phyloP scores from a whole-genome alignment of 164 flowering plant genomes.

The Taxillus chinensis region DNA sequence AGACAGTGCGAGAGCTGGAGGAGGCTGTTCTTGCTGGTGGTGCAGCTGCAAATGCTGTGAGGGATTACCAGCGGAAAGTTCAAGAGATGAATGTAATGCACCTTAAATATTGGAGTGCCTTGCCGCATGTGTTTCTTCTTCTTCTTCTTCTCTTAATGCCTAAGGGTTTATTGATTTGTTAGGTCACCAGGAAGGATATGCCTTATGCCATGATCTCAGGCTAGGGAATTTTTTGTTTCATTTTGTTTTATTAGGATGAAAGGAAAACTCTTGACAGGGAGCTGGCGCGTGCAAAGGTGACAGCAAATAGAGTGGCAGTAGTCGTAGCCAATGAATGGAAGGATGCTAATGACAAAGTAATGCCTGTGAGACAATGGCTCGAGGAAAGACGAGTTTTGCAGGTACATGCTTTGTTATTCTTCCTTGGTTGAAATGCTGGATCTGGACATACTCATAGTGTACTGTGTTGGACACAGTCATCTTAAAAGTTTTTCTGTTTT shows the following conservation, averaged over 20 bases:
- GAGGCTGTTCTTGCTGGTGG: slow-evolving; percentile 77
- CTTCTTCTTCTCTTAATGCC: neutral
- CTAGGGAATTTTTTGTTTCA: slow-evolving; percentile 4
- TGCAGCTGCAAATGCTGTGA: slow-evolving; percentile 72
- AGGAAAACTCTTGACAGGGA: slow-evolving; percentile 63
- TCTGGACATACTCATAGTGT: neutral
- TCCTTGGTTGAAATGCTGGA: neutral
- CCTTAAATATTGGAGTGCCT: neutral
- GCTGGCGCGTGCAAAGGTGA: slow-evolving; percentile 68
- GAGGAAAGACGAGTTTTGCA: slow-evolving; percentile 67
- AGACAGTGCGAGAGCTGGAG: slow-evolving; percentile 64
- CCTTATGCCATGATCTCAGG: neutral
- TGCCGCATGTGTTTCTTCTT: too few relatives aligned
- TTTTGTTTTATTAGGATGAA: slow-evolving; percentile 40
- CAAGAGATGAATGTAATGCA: slow-evolving; percentile 62
- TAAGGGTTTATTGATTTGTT: neutral
- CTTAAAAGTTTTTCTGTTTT: too few relatives aligned
- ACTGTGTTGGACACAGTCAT: neutral
- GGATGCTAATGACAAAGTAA: slow-evolving; percentile 79
- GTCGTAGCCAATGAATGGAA: slow-evolving; percentile 92
- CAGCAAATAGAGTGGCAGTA: slow-evolving; percentile 74
- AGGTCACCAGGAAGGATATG: neutral
- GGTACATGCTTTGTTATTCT: slow-evolving; percentile 21
- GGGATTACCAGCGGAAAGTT: slow-evolving; percentile 60
- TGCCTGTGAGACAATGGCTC: slow-evolving; percentile 87